These are phyloP conservation scores for Kwoniella shandongensis DNA, from an alignment of 768 basidiomycete species.

Conservation along the genomic window DNA sequence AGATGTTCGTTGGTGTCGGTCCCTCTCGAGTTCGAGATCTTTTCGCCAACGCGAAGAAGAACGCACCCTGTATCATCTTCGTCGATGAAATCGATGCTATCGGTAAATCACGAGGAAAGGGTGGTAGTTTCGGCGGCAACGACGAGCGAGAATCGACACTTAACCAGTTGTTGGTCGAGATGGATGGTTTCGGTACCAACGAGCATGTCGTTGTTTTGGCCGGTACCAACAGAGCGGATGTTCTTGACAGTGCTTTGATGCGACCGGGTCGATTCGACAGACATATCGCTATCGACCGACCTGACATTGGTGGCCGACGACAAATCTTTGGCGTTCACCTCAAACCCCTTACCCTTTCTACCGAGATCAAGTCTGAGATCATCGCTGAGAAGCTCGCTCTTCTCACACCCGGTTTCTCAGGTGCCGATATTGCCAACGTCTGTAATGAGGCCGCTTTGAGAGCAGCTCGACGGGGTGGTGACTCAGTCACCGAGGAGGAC, in stretches of 20 bases:
- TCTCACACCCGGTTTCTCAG: slow-evolving; percentile 95
- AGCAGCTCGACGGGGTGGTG: slow-evolving; percentile 80
- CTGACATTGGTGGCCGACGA: slow-evolving; percentile 88
- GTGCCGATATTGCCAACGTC: slow-evolving; percentile 98
- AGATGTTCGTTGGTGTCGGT: slow-evolving; percentile 99
- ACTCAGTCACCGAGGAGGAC: slow-evolving; percentile 75
- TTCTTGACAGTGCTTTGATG: slow-evolving; percentile 91
- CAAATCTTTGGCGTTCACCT: slow-evolving; percentile 95
- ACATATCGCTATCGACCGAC: slow-evolving; percentile 91
- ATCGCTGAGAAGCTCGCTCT: slow-evolving; percentile 92
- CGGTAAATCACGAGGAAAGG: slow-evolving; percentile 83
- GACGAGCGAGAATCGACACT: slow-evolving; percentile 97
- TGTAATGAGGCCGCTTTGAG: slow-evolving; percentile 97
- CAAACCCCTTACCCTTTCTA: slow-evolving; percentile 69
- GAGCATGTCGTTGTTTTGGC: slow-evolving; percentile 96
- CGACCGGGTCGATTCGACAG: slow-evolving; percentile 97
- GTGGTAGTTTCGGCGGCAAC: slow-evolving; percentile 82
- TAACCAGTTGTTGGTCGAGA: slow-evolving; percentile 96
- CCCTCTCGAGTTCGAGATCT: slow-evolving; percentile 95
- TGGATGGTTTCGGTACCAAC: slow-evolving; percentile 98
- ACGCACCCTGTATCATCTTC: slow-evolving; percentile 98
- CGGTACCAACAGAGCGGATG: slow-evolving; percentile 95
- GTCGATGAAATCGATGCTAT: slow-evolving; percentile 99
- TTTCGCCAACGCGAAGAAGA: slow-evolving; percentile 94
- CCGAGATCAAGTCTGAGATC: slow-evolving; percentile 43